Base-by-base conservation (phyloP, 768 basidiomycete genomes). In the Termitomyces sp. region DNA sequence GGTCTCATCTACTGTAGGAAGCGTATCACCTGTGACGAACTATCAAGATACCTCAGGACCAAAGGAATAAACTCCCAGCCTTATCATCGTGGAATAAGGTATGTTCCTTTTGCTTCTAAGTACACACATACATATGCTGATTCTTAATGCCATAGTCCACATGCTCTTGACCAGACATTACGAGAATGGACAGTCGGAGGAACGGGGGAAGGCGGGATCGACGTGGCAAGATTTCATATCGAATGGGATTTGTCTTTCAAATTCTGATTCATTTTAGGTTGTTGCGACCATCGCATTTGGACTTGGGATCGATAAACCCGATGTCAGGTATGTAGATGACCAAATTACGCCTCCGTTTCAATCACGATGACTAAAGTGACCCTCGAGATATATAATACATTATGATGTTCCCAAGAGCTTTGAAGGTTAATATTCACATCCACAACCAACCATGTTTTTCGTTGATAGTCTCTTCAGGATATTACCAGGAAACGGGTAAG, bases 211-310 rank as follows among this genome's bases (percentile, higher is more conserved):
- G 79, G 77, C 20, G 81, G 78, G 24, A 76, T 88, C 3, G 88
- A 91, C 56, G 79, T 91, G 24, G 88, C 88, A 61, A 58, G 86
- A 44, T 34, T 42, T 44, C 27, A 18, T 20, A 33, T 16, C n/a
- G n/a, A 51, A 22, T 22, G 12, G 10, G 44, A 43, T 46, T 13
- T 30, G 20, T n/a, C 26, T 39, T 36, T 50, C 20, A 10, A 43
- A 24, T 18, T 46, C 22, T 52, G 22, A 40, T 50, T 44, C 20
- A 4, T 13, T 5, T 8, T 42, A 89, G 87, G 86, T 90, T 43
- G 85, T 89, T 26, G 89, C 89, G 10, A 91, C 90, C 0, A 82
- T 93, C 50, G 91, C 91, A 5, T 94, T 93, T 63, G 92, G 92
- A 2, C 85, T 93, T 74, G 91, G 91, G 1, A 93, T 94, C 45